A percentile compares a stretch with the other conserved stretches of the same genome.
These are phyloP conservation scores for Saitozyma sp. DNA, from an alignment of 768 basidiomycete genomes.

Conservation along the genomic window DNA sequence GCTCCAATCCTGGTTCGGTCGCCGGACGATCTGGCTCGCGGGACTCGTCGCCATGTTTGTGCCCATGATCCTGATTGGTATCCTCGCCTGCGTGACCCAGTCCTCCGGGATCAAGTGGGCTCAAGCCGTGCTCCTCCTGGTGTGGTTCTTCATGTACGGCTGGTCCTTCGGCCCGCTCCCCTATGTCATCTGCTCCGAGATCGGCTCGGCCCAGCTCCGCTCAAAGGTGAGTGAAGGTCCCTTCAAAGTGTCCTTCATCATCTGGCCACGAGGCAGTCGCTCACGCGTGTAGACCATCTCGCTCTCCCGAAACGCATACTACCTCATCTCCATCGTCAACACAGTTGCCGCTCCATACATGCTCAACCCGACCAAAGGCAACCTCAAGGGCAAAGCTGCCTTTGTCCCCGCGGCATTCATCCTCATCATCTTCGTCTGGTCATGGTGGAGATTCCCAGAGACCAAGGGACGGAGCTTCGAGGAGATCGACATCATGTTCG, in stretches of 20 bases:
- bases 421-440: slow-evolving; percentile 7
- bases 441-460: slow-evolving; percentile 8
- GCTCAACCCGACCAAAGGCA: slow-evolving; percentile 37
- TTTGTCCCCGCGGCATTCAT: slow-evolving; percentile 15
- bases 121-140: not conserved
- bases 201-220: slow-evolving; percentile 24
- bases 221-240: not conserved
- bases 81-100: slow-evolving; percentile 10
- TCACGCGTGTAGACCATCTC: slow-evolving; percentile 20
- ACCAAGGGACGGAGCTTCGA: slow-evolving; percentile 6
- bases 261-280: no score
- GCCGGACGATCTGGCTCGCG: slow-evolving; percentile 28
- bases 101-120: not conserved
- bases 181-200: slow-evolving; percentile 14
- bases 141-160: slow-evolving; percentile 10
- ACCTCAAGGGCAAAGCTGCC: slow-evolving; percentile 12
- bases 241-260: no score
- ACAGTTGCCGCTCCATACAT: slow-evolving; percentile 29
- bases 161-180: slow-evolving; percentile 2
- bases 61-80: slow-evolving; percentile 24
- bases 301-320: slow-evolving; percentile 33
- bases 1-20: slow-evolving; percentile 19
- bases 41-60: slow-evolving; percentile 23
- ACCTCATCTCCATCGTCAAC: slow-evolving; percentile 27
- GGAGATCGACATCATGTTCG: slow-evolving; percentile 8